Percentiles rank a stretch among this genome's conserved stretches.
Conservation (phyloP, 768 basidiomycete species). For the Pholiota microspora region DNA sequence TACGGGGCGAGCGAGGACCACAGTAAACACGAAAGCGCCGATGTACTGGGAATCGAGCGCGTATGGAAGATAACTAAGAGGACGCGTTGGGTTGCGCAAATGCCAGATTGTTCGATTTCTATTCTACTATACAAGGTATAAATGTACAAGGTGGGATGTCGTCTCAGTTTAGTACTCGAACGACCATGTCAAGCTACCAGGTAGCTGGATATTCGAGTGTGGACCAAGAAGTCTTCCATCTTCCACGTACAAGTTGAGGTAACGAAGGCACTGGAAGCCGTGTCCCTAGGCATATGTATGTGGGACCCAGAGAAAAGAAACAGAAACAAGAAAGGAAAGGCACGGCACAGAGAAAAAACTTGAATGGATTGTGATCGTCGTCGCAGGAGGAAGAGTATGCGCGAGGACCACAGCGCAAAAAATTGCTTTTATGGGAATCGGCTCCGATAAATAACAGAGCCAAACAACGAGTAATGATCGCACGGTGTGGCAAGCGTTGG, state of each 20-base stretch:
- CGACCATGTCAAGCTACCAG: slow-evolving; percentile 46
- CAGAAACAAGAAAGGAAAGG: slow-evolving; percentile 13
- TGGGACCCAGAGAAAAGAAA: slow-evolving; percentile 37
- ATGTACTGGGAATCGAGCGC: background rate
- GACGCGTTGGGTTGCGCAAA: background rate
- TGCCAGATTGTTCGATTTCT: background rate
- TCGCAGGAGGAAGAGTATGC: slow-evolving; percentile 10
- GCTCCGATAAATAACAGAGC: slow-evolving; percentile 23
- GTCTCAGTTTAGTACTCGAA: slow-evolving; percentile 78
- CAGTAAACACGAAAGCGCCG: background rate
- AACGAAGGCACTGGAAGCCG: slow-evolving; percentile 72
- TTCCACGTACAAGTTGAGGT: slow-evolving; percentile 78
- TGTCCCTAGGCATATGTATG: slow-evolving; percentile 77
- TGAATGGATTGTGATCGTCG: slow-evolving; percentile 9
- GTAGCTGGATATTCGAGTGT: slow-evolving; percentile 70
- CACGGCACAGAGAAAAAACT: slow-evolving; percentile 5
- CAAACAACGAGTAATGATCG: slow-evolving; percentile 32
- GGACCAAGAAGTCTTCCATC: slow-evolving; percentile 59
- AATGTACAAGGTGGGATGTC: slow-evolving; percentile 29
- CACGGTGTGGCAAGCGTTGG: slow-evolving; percentile 16
- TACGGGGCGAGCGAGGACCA: background rate
- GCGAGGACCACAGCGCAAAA: slow-evolving; percentile 9
- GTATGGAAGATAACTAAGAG: background rate
- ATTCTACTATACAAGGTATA: background rate
- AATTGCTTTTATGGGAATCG: slow-evolving; percentile 20